Conservation (phyloP, 306 rosid genomes). For the Macrotyloma uniflorum region DNA sequence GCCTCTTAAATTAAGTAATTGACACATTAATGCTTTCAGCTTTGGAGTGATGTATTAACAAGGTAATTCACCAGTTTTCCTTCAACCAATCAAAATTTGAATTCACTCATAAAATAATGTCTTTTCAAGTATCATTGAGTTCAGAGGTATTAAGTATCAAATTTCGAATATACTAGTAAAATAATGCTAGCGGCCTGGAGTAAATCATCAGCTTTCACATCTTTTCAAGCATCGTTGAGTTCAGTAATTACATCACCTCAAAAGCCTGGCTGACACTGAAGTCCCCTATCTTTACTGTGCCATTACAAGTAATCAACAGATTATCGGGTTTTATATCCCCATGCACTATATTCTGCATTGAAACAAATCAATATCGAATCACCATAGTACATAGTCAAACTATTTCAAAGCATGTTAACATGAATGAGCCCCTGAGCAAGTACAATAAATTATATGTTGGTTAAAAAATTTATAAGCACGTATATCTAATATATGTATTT, state of each 20-base stretch:
- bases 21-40: not conserved
- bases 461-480: not conserved
- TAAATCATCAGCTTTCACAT: constrained; percentile 18
- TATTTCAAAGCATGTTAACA: constrained; percentile 16
- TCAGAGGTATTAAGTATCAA: constrained; percentile 8
- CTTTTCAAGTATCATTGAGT: constrained; percentile 4
- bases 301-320: constrained; percentile 70
- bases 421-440: constrained; percentile 16
- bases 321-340: constrained; percentile 99
- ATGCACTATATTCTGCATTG: constrained; percentile 86
- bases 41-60: constrained; percentile 1
- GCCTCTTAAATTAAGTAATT: not conserved
- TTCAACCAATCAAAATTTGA: constrained; percentile 11
- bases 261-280: constrained; percentile 99
- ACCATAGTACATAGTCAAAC: constrained; percentile 15
- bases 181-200: not conserved
- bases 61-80: constrained; percentile 26
- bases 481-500: constrained; percentile 23
- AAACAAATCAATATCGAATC: constrained; percentile 35
- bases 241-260: constrained; percentile 65
- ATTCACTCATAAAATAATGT: not conserved
- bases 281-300: constrained; percentile 96
- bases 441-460: not conserved
- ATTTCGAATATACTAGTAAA: not conserved
- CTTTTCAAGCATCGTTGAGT: not conserved